phyloP scores from a whole-genome alignment of 2,329 filamentous ascomycete genomes.

The Xylaria sp. region DNA sequence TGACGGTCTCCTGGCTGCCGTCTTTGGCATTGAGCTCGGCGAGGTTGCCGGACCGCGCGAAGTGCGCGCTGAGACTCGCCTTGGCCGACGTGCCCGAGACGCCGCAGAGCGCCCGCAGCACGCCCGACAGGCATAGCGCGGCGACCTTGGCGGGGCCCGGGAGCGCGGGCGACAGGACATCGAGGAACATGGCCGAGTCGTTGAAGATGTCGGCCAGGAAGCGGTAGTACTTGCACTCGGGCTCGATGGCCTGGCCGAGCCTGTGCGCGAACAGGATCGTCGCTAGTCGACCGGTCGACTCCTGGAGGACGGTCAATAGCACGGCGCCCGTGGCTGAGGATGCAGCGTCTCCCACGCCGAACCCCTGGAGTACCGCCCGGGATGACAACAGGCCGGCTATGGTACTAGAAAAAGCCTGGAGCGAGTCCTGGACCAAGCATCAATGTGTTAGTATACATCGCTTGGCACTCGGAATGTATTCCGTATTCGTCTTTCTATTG shows the following conservation, averaged over 20 bases:
- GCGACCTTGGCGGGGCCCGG: conserved; percentile 52
- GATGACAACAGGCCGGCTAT: conserved; percentile 82
- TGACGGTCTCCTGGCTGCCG: conserved; percentile 91
- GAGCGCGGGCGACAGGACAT: conserved; percentile 78
- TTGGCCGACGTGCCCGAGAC: conserved; percentile 91
- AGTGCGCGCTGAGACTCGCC: conserved; percentile 88
- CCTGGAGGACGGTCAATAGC: conserved; percentile 81
- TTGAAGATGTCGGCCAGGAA: conserved; percentile 89
- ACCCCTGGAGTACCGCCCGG: conserved; percentile 75
- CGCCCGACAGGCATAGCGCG: conserved; percentile 56
- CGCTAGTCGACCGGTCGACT: conserved; percentile 78
- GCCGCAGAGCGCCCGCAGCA: conserved; percentile 73
- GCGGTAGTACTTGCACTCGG: conserved; percentile 89
- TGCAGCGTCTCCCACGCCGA: conserved; percentile 83
- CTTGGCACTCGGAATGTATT: not conserved
- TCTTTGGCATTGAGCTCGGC: conserved; percentile 91
- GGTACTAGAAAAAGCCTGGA: conserved; percentile 84
- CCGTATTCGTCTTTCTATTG: not conserved
- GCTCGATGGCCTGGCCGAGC: conserved; percentile 81
- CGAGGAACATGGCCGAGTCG: conserved; percentile 83
- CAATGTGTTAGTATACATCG: not conserved
- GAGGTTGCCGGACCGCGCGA: conserved; percentile 84
- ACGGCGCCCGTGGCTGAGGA: conserved; percentile 82
- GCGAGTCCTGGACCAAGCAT: conserved; percentile 61
- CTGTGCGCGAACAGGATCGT: conserved; percentile 87